A percentile compares a stretch with the other conserved stretches of the same genome.
phyloP scores from a whole-genome alignment of 768 basidiomycete genomes.

The Paxillus rubicundulus region DNA sequence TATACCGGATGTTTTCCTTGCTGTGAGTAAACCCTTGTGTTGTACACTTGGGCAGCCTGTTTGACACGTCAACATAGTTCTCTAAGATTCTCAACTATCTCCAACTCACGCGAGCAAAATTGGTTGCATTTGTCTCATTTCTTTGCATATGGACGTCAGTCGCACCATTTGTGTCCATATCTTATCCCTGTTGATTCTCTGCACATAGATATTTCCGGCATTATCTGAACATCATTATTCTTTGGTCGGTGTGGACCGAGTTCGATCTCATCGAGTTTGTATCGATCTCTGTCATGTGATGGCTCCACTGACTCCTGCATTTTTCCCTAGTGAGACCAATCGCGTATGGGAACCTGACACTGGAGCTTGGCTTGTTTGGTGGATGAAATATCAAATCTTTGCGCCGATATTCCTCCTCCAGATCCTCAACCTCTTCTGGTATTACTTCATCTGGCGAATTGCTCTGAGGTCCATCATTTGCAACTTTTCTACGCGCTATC shows the following conservation, averaged over 20 bases:
- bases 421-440: slow-evolving; percentile 91
- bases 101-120: slow-evolving; percentile 59
- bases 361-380: slow-evolving; percentile 68
- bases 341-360: slow-evolving; percentile 57
- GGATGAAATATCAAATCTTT: slow-evolving; percentile 86
- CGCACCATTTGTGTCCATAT: background rate
- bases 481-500: background rate
- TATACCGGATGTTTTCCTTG: slow-evolving; percentile 85
- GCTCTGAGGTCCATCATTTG: slow-evolving; percentile 56
- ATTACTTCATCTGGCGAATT: slow-evolving; percentile 78
- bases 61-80: slow-evolving; percentile 42
- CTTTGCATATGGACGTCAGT: slow-evolving; percentile 80
- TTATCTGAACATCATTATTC: slow-evolving; percentile 81
- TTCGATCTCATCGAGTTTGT: slow-evolving; percentile 74
- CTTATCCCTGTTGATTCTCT: background rate
- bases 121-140: slow-evolving; percentile 62
- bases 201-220: slow-evolving; percentile 83
- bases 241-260: slow-evolving; percentile 85
- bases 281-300: background rate
- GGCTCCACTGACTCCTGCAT: slow-evolving; percentile 4
- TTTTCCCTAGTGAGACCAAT: slow-evolving; percentile 42
- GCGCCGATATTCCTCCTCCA: slow-evolving; percentile 72
- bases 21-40: slow-evolving; percentile 45
- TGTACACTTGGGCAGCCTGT: background rate
- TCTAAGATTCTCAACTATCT: slow-evolving; percentile 91